These are phyloP conservation scores for Candida germanica DNA, from an alignment of 805 yeast species.

Conservation along the genomic window DNA sequence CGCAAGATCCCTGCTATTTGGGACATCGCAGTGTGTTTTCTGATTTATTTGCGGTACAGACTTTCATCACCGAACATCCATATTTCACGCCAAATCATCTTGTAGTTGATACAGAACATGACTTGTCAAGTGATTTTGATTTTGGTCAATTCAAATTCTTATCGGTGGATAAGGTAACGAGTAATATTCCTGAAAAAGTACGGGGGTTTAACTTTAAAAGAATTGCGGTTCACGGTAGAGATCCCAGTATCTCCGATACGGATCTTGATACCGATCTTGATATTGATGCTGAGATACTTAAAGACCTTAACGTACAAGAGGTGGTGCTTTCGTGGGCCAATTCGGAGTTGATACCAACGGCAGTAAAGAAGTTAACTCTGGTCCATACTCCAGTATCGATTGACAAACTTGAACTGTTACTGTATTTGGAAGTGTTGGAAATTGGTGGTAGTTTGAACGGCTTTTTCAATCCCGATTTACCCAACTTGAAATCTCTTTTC, in stretches of 20 bases:
- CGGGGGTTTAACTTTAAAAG: neutral
- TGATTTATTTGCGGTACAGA: constrained; percentile 1
- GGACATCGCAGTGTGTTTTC: neutral
- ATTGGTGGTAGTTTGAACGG: constrained; percentile 4
- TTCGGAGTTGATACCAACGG: neutral
- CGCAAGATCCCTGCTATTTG: no score
- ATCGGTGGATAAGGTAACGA: constrained; percentile 1
- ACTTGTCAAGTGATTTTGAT: constrained; percentile 2
- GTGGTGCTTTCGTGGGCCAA: constrained; percentile 1
- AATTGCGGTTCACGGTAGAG: neutral
- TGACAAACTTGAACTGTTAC: neutral
- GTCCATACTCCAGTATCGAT: neutral
- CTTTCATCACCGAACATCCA: constrained; percentile 1
- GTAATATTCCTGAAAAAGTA: neutral
- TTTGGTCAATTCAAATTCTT: constrained; percentile 7
- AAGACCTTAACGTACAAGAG: neutral
- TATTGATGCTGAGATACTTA: neutral
- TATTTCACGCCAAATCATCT: constrained; percentile 5
- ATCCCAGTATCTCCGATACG: no score
- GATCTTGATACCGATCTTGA: neutral
- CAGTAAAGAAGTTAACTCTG: constrained; percentile 2
- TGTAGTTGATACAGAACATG: constrained; percentile 1
- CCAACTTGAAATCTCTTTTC: constrained; percentile 3
- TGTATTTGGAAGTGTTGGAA: constrained; percentile 3
- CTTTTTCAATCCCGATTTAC: constrained; percentile 3